A percentile compares a stretch with the other conserved stretches of the same genome.
Evolutionary conservation across 179 eudicot species (phyloP).

Genomic region (Spergularia azorica): DNA sequence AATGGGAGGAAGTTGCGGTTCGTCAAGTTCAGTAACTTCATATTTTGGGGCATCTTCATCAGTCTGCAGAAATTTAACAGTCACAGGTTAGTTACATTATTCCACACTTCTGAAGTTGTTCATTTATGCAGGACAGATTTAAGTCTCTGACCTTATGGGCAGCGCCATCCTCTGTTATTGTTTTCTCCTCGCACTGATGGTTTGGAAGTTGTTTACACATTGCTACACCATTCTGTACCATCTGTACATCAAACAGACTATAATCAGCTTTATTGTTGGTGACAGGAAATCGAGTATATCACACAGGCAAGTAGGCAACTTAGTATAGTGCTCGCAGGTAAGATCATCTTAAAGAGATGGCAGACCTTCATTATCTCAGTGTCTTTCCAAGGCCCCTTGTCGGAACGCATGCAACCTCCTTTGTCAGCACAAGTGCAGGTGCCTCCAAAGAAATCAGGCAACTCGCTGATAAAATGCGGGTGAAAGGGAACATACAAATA

Average conservation of each 20-base stretch:
- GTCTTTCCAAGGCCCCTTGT: constrained; percentile 53
- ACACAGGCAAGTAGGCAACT: no score
- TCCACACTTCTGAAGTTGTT: not conserved
- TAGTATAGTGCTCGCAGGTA: not conserved
- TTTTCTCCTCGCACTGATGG: constrained; percentile 41
- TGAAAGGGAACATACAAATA: not conserved
- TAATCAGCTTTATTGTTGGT: not conserved
- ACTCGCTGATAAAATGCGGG: constrained; percentile 32
- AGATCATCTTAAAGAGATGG: not conserved
- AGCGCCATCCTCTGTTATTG: constrained; percentile 40
- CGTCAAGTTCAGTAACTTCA: constrained; percentile 18
- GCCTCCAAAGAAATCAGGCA: constrained; percentile 45
- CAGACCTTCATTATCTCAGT: constrained; percentile 38
- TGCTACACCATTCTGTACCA: constrained; percentile 39
- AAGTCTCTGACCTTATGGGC: constrained; percentile 26
- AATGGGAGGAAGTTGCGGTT: constrained; percentile 31
- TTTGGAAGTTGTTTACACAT: constrained; percentile 29
- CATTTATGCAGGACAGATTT: not conserved
- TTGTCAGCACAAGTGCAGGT: constrained; percentile 44
- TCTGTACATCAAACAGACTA: constrained; percentile 24
- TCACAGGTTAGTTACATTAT: not conserved
- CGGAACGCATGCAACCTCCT: constrained; percentile 50
- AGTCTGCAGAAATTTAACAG: constrained; percentile 25
- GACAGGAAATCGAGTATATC: not conserved
- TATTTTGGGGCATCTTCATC: constrained; percentile 31